Evolutionary conservation across 305 asterid genomes (phyloP).

Genomic region (Fraxinus velutina): DNA sequence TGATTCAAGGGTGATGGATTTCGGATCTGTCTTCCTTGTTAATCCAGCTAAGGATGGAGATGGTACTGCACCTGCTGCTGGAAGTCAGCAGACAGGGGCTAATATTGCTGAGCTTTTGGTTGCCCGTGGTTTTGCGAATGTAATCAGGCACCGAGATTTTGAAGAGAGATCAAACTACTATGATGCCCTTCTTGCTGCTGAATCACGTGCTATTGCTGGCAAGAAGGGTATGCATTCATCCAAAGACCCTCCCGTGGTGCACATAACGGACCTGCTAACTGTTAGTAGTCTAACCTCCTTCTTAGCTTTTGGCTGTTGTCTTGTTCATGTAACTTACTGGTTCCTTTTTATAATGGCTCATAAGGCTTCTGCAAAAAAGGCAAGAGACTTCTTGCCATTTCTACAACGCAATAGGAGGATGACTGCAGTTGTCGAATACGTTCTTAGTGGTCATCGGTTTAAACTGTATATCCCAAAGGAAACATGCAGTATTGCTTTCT

Average conservation of each 20-base stretch:
- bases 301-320: not conserved
- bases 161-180: slow-evolving; percentile 94
- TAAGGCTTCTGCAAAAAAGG: slow-evolving; percentile 78
- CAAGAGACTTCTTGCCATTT: slow-evolving; percentile 85
- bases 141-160: slow-evolving; percentile 91
- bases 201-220: slow-evolving; percentile 79
- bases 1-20: slow-evolving; percentile 85
- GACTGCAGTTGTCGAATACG: slow-evolving; percentile 91
- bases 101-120: slow-evolving; percentile 89
- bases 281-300: slow-evolving; percentile 46
- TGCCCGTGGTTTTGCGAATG: slow-evolving; percentile 85
- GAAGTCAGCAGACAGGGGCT: slow-evolving; percentile 52
- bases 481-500: slow-evolving; percentile 88
- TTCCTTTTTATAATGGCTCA: slow-evolving; percentile 17
- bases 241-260: slow-evolving; percentile 86
- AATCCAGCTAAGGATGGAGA: slow-evolving; percentile 68
- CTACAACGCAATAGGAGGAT: slow-evolving; percentile 83
- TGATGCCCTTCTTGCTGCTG: slow-evolving; percentile 85
- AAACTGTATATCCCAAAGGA: slow-evolving; percentile 84
- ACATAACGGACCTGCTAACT: slow-evolving; percentile 72
- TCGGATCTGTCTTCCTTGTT: slow-evolving; percentile 81
- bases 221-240: slow-evolving; percentile 86
- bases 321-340: not conserved
- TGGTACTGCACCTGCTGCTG: slow-evolving; percentile 52
- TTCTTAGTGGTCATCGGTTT: slow-evolving; percentile 92